A percentile compares a stretch with the other conserved stretches of the same genome.
Evolutionary conservation across 1,284 basidiomycete species (phyloP).

Genomic region (Leccinum pseudoinsigne): DNA sequence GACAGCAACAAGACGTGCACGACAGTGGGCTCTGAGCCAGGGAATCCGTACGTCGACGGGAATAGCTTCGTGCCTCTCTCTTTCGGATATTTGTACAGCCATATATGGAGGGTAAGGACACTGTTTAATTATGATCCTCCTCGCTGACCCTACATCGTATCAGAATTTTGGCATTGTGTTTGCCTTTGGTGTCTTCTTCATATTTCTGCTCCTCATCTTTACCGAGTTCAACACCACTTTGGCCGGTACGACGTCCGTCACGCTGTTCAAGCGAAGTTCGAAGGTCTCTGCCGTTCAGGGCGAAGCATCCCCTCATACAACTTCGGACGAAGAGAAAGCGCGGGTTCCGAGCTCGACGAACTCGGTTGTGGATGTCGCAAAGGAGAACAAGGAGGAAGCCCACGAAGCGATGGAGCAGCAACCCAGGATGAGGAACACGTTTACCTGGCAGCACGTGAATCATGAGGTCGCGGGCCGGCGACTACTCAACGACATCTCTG

Average conservation of each 20-base stretch:
- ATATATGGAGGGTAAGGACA: conserved; percentile 63
- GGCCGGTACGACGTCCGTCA: conserved; percentile 34
- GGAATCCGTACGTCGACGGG: conserved; percentile 21
- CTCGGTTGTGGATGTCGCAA: conserved; percentile 31
- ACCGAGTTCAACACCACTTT: conserved; percentile 47
- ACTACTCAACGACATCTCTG: conserved; percentile 79
- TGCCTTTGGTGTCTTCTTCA: conserved; percentile 51
- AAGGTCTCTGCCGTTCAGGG: conserved; percentile 15
- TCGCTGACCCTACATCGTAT: not conserved
- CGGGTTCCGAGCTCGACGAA: conserved; percentile 12
- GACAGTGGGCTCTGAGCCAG: conserved; percentile 38
- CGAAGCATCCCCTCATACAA: not conserved
- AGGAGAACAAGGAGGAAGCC: conserved; percentile 11
- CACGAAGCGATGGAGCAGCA: conserved; percentile 17
- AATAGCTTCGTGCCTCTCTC: conserved; percentile 46
- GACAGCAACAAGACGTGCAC: conserved; percentile 62
- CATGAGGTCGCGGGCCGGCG: conserved; percentile 62
- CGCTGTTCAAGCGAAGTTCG: conserved; percentile 46
- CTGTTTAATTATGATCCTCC: no score
- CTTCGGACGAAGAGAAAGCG: conserved; percentile 32
- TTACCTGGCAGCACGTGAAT: conserved; percentile 63
- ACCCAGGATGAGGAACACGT: conserved; percentile 37
- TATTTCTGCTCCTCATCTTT: conserved; percentile 49
- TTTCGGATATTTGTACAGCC: conserved; percentile 58
- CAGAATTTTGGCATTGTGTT: conserved; percentile 59